Evolutionary conservation across 2,329 filamentous ascomycete species (phyloP).

Genomic region (Bipolaris bicolor): DNA sequence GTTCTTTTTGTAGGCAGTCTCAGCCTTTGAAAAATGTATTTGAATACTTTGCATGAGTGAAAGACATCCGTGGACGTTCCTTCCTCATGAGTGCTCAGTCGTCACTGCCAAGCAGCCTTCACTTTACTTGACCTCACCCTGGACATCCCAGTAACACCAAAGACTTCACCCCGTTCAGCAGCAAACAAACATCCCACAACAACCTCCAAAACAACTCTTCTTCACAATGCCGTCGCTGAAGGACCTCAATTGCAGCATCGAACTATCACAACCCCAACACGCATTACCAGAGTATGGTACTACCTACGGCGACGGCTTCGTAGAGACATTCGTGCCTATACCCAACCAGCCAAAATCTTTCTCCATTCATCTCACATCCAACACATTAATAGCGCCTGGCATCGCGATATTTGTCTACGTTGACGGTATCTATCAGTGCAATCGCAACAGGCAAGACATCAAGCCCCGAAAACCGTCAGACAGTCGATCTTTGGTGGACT

Average conservation of each 20-base stretch:
- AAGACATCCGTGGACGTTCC: not conserved
- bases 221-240: conserved; percentile 60
- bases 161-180: no score
- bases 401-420: conserved; percentile 63
- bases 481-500: conserved; percentile 52
- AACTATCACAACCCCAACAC: conserved; percentile 52
- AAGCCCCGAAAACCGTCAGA: conserved; percentile 38
- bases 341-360: conserved; percentile 56
- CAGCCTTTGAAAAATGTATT: not conserved
- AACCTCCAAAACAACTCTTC: not conserved
- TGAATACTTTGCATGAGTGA: no score
- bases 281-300: conserved; percentile 58
- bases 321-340: conserved; percentile 60
- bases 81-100: not conserved
- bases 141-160: not conserved
- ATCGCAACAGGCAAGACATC: conserved; percentile 58
- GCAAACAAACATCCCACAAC: not conserved
- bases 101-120: conserved; percentile 3
- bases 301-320: conserved; percentile 58
- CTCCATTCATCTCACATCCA: conserved; percentile 56
- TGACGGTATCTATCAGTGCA: conserved; percentile 64
- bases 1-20: not conserved
- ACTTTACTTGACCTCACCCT: not conserved
- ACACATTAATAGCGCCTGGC: conserved; percentile 60
- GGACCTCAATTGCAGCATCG: conserved; percentile 59